phyloP scores from a whole-genome alignment of 495 filamentous ascomycete species.

The Aspergillus nidulans region DNA sequence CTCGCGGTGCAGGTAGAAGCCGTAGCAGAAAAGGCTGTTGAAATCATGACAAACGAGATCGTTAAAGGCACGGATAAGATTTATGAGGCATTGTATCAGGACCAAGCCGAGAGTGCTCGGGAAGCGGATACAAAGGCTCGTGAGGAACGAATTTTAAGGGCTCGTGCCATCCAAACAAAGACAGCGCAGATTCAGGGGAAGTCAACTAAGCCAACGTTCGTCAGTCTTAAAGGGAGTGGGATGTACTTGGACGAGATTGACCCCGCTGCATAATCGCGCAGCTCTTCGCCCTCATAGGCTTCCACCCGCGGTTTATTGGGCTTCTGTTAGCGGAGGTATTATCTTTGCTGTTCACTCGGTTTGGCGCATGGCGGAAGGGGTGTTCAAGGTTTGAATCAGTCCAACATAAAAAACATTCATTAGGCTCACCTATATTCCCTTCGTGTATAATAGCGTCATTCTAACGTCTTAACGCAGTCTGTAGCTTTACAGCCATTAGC shows the following conservation, averaged over 20 bases:
- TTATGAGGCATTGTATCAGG: conserved; percentile 44
- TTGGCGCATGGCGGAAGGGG: not conserved
- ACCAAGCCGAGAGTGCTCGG: conserved; percentile 35
- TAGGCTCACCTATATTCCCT: not conserved
- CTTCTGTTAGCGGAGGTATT: not conserved
- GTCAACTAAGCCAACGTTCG: conserved; percentile 26
- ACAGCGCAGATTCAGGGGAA: conserved; percentile 31
- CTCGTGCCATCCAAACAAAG: conserved; percentile 20
- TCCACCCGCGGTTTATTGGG: not conserved
- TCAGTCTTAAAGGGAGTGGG: conserved; percentile 33
- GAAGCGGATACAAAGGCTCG: conserved; percentile 31
- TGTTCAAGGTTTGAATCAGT: not conserved
- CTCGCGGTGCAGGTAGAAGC: conserved; percentile 37
- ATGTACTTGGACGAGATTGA: conserved; percentile 43
- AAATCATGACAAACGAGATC: conserved; percentile 44
- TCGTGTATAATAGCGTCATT: not conserved
- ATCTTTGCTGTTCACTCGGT: not conserved
- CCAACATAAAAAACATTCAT: not conserved
- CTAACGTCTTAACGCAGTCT: not conserved
- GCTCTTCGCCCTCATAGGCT: not conserved
- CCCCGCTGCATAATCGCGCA: conserved; percentile 13
- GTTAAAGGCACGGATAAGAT: conserved; percentile 44
- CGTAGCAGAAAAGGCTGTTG: conserved; percentile 45
- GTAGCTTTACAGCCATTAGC: not conserved
- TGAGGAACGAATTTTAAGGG: conserved; percentile 26